These are phyloP conservation scores for Hymenoscyphus scutula DNA, from an alignment of 2,329 filamentous ascomycete genomes.

Conservation along the genomic window DNA sequence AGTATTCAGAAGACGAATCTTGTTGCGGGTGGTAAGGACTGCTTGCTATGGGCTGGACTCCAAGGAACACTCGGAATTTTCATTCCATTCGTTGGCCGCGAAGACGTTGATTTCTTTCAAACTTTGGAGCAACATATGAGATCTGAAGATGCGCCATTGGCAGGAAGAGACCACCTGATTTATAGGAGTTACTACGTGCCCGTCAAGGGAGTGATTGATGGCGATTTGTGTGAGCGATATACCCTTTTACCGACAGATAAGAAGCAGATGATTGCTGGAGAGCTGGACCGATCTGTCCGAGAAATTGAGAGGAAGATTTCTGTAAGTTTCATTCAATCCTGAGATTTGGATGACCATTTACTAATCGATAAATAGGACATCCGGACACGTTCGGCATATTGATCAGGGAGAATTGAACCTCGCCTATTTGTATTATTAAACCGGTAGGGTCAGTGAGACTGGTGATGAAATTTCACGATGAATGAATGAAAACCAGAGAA, in stretches of 20 bases:
- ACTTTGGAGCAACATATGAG: slow-evolving; percentile 85
- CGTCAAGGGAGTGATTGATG: slow-evolving; percentile 94
- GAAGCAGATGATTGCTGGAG: slow-evolving; percentile 92
- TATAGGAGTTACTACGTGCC: slow-evolving; percentile 95
- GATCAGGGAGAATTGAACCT: slow-evolving; percentile 19
- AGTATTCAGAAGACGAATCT: slow-evolving; percentile 86
- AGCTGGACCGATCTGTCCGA: slow-evolving; percentile 83
- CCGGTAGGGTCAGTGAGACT: slow-evolving; percentile 13
- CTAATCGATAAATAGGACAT: slow-evolving; percentile 46
- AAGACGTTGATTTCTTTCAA: slow-evolving; percentile 98
- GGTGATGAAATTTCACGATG: slow-evolving; percentile 16
- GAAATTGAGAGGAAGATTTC: slow-evolving; percentile 97
- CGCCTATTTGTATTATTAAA: slow-evolving; percentile 28
- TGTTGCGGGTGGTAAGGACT: slow-evolving; percentile 86
- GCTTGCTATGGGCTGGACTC: slow-evolving; percentile 89
- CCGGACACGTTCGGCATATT: slow-evolving; percentile 55
- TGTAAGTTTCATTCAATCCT: slow-evolving; percentile 39
- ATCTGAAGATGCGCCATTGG: slow-evolving; percentile 80
- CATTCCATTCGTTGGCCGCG: slow-evolving; percentile 85
- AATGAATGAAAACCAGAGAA: slow-evolving; percentile 21
- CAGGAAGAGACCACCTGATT: slow-evolving; percentile 91
- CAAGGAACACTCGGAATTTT: slow-evolving; percentile 93
- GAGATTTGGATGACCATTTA: background rate
- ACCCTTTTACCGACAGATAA: slow-evolving; percentile 79
- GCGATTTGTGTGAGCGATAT: slow-evolving; percentile 92